Evolutionary conservation across 345 rosid species (phyloP), one percentile per base, ranked within the genome.

Genomic region (Gossypium arboreum): DNA sequence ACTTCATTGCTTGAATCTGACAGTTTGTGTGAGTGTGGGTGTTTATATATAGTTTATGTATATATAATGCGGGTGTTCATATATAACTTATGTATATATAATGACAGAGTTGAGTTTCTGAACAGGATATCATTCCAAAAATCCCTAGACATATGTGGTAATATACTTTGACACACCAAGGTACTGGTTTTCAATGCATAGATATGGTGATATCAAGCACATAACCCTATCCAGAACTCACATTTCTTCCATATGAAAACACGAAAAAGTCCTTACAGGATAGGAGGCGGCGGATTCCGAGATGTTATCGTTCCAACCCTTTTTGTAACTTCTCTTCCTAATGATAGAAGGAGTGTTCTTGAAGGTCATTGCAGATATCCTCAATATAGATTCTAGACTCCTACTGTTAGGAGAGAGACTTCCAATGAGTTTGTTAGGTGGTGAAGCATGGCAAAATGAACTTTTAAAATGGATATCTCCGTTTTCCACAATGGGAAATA

Each of bases 261-360:
- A 59, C 47, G 77, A 24, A 24, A 74, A 55, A 60, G 48, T 72
- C 18, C 39, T 50, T 2, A 72, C 29, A 2, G 78, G 68, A 45
- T 75, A 73, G 76, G 59, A 27, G 24, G 69, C 22, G 24, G 57
- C 20, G n/a, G 7, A 3, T 57, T 70, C 58, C 1, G 71, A 73
- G n/a, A 24, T 6, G 17, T 73, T n/a, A 59, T 9, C 57, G 50
- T 16, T 1, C 0, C 73, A 73, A 15, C 61, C 22, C 58, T 54
- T 62, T 25, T 41, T 71, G 69, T 7, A 59, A 25, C 9, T 18
- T 76, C 86, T 80, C 75, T 80, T 83, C 51, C 86, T 70, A 70
- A 86, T 80, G 71, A 86, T 86, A 29, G 88, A 81, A 45, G 86
- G 88, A 12, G 84, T 85, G 34, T 81, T 76, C 51, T 78, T 72